Base-by-base conservation (phyloP, 2,329 filamentous ascomycete genomes). In the Colletotrichum lentis region DNA sequence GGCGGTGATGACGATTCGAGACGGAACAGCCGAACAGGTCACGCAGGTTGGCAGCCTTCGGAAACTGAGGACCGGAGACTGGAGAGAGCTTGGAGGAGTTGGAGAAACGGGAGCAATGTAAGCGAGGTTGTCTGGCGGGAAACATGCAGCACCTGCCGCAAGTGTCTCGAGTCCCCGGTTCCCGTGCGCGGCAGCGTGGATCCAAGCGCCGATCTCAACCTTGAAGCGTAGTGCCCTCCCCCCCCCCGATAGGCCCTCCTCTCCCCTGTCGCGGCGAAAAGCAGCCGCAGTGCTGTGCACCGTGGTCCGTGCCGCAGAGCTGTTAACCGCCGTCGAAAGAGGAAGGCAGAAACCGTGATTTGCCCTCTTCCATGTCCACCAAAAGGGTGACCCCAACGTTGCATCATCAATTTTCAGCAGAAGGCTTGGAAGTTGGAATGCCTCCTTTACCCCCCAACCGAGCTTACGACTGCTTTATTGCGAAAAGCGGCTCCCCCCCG, bases 201-300 rank as follows among this genome's bases (percentile, higher is more conserved):
- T 47, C 64, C 64, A 59, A 64, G 60, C 64, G 60, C 60, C 53
- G 64, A 67, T 67, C 64, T 54, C 64, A 64, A 67, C 64, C 60
- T 67, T 49, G 44, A 63, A 57, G 27, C 27, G 27, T 5, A 12
- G n/a, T n/a, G n/a, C n/a, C 7, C 18, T 27, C 27, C n/a, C 16
- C 22, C 11, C 18, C 6, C 47, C 8, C 22, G 2, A 5, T 18
- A 35, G 27, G 27, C 27, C 27, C 6, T 27, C 24, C 24, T 8
- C 18, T 27, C n/a, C 18, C 18, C 11, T 31, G 49, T 52, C 49
- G 49, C 18, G 35, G 10, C 49, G 27, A 18, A 35, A n/a, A 46
- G 24, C 18, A 18, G 39, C 22, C 5, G 24, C 41, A 35, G 24
- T 18, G 39, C 18, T n/a, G n/a, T n/a, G n/a, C n/a, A n/a, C n/a